Evolutionary conservation across 306 rosid genomes (phyloP), one percentile per base, ranked within the genome.

Genomic region (Spatholobus suberectus): DNA sequence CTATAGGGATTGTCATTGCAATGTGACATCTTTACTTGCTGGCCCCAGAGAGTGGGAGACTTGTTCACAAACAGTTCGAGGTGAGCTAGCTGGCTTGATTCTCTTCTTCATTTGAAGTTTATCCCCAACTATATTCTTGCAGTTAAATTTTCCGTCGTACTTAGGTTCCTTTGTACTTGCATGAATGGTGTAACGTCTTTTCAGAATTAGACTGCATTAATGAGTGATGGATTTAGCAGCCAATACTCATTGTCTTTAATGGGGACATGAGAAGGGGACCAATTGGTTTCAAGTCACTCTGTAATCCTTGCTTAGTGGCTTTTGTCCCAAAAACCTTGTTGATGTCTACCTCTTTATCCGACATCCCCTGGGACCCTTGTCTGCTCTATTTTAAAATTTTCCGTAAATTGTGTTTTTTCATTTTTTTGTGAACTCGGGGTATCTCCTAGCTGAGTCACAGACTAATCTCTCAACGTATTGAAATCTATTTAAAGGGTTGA

Each of bases 251-350:
- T 91, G 94, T 89, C 89, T 85, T 77, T 29, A 78, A 87, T 40
- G 88, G 87, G 86, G 88, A 90, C 95, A 92, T 80, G 20, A 57
- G 77, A 72, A 63, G 93, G 95, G 98, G 94, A 90, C 98, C 92
- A 84, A 89, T 90, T 70, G 86, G 91, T 81, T 91, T 86, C 86
- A 85, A 86, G 89, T 90, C 94, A 85, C 89, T 88, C 86, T 89
- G 85, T 77, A 86, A 77, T 94, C 88, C 87, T 87, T 84, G 82
- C 82, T 89, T 84, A 41, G 89, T 84, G 86, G 85, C 84, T 83
- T 86, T 85, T 90, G 97, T 94, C 94, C 85, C 86, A 8, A 47
- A 86, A 87, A 24, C 91, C 89, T 73, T 79, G 79, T 86, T 86
- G 44, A 77, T 91, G 94, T 89, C 93, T 70, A 77, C 84, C 69